A percentile compares a stretch with the other conserved stretches of the same genome.
Evolutionary conservation across 75 land plant genomes (phyloP).

Genomic region (Pinus tabuliformis): DNA sequence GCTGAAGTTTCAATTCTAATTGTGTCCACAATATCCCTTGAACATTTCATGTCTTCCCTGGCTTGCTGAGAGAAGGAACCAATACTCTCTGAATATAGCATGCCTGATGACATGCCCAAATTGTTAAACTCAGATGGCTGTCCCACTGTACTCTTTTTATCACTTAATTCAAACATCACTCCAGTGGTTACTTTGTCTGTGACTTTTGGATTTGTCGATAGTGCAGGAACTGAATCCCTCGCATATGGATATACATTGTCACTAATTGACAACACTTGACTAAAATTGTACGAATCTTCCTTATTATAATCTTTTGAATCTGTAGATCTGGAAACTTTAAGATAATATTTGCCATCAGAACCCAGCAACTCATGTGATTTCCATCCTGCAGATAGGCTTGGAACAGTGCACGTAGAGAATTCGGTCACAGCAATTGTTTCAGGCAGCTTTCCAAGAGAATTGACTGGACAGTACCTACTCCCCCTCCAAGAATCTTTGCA

Average conservation of each 20-base stretch:
- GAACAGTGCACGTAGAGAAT: constrained; percentile 3
- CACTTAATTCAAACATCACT: not conserved
- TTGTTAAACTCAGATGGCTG: constrained; percentile 1
- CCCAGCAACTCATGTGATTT: not conserved
- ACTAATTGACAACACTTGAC: not conserved
- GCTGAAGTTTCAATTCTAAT: not conserved
- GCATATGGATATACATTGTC: not conserved
- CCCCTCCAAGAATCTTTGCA: not conserved
- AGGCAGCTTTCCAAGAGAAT: constrained; percentile 5
- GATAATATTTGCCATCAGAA: not conserved
- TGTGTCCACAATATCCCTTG: not conserved
- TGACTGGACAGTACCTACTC: not conserved
- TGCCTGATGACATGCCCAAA: not conserved
- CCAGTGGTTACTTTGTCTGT: not conserved
- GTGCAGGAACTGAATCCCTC: not conserved
- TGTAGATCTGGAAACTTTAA: not conserved
- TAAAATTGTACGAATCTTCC: not conserved
- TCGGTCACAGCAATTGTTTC: not conserved
- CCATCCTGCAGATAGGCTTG: not conserved
- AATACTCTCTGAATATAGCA: not conserved
- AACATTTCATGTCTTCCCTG: not conserved
- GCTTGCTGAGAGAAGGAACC: not conserved
- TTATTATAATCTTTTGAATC: not conserved
- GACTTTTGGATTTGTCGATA: not conserved
- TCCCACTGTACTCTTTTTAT: not conserved